phyloP scores from a whole-genome alignment of 2,329 filamentous ascomycete genomes.

The Podosphaera fusca region DNA sequence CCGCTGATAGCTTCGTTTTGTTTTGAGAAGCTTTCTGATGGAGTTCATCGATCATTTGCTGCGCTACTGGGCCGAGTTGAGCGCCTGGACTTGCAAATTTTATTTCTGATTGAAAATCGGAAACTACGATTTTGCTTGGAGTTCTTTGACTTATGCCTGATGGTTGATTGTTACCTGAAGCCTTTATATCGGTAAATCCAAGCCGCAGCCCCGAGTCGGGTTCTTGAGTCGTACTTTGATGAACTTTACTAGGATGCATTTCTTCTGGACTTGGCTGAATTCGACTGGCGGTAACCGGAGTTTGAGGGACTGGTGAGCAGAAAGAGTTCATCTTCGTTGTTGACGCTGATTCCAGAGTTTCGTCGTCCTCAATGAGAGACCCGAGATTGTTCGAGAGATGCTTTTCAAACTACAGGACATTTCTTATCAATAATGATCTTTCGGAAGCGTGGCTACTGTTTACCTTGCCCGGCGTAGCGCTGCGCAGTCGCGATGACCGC shows the following conservation, averaged over 20 bases:
- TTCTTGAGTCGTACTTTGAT: conserved; percentile 49
- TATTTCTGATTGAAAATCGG: conserved; percentile 42
- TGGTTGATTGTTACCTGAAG: conserved; percentile 18
- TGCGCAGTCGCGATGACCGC: conserved; percentile 14
- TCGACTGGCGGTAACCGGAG: conserved; percentile 40
- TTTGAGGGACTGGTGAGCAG: conserved; percentile 16
- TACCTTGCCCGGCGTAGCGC: conserved; percentile 14
- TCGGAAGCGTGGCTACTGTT: background rate
- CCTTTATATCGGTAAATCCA: conserved; percentile 51
- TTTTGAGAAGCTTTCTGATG: conserved; percentile 49
- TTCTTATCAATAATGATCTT: background rate
- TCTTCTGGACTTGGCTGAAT: conserved; percentile 52
- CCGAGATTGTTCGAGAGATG: conserved; percentile 5
- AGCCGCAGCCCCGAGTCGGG: conserved; percentile 61
- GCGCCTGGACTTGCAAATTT: conserved; percentile 31
- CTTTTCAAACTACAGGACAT: conserved; percentile 1
- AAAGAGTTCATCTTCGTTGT: conserved; percentile 9
- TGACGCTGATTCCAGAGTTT: conserved; percentile 8
- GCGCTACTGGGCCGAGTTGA: conserved; percentile 36
- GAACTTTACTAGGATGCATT: conserved; percentile 77
- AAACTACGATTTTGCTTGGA: conserved; percentile 33
- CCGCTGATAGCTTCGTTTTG: conserved; percentile 41
- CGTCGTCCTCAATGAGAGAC: conserved; percentile 14
- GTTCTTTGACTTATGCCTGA: conserved; percentile 30
- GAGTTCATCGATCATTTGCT: conserved; percentile 39